Conservation (phyloP, 371 early-diverging fungal species). For the Syncephalastrum racemosum region DNA sequence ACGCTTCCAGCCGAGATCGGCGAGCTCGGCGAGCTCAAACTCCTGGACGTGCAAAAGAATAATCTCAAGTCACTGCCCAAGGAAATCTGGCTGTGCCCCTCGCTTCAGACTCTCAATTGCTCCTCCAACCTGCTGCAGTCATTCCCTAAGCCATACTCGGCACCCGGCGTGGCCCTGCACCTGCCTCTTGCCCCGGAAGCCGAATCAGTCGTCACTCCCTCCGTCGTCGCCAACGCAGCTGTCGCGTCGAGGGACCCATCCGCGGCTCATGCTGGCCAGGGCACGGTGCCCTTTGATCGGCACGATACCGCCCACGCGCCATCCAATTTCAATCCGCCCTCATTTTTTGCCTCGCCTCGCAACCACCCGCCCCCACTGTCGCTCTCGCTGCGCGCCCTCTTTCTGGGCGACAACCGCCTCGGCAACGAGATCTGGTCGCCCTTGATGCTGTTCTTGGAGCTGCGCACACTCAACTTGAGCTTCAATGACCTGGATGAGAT, state of each 20-base stretch:
- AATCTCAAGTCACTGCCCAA: conserved; percentile 73
- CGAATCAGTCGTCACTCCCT: conserved; percentile 21
- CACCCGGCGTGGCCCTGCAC: conserved; percentile 17
- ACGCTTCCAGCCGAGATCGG: conserved; percentile 42
- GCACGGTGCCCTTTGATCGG: conserved; percentile 11
- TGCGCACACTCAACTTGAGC: conserved; percentile 76
- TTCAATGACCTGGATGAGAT: conserved; percentile 84
- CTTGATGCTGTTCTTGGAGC: conserved; percentile 68
- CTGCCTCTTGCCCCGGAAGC: conserved; percentile 18
- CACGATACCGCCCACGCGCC: conserved; percentile 15
- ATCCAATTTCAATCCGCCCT: conserved; percentile 47
- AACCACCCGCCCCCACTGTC: conserved; percentile 66
- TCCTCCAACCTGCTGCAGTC: conserved; percentile 74
- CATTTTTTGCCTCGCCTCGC: conserved; percentile 48
- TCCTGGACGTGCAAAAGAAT: conserved; percentile 53
- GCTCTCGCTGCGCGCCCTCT: conserved; percentile 60
- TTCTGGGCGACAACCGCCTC: conserved; percentile 80
- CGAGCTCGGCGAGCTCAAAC: conserved; percentile 32
- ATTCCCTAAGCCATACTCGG: conserved; percentile 37
- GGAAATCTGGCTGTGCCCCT: conserved; percentile 84
- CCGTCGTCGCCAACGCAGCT: conserved; percentile 12
- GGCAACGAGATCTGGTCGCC: conserved; percentile 82
- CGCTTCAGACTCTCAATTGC: conserved; percentile 66
- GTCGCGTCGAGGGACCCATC: conserved; percentile 6
- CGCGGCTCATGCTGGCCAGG: conserved; percentile 25